Base-by-base conservation (phyloP, 179 eudicot species). In the Kewa caespitosa region DNA sequence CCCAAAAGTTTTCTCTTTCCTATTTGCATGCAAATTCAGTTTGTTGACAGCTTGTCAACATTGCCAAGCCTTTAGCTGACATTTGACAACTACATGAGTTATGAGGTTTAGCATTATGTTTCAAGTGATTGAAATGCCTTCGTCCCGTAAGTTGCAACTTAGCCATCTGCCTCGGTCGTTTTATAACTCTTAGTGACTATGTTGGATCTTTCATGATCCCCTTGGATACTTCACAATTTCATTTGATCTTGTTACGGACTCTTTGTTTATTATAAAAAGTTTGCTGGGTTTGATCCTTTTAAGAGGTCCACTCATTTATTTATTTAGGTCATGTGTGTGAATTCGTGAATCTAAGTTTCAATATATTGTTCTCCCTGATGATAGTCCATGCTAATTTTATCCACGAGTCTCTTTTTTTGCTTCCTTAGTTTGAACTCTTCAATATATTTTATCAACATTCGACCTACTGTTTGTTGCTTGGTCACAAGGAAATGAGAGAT, bases 211-310 rank as follows among this genome's bases (percentile, higher is more conserved):
- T 55, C 0, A 27, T 78, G 25, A 23, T 42, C 57, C 54, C 64
- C 6, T 18, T 55, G n/a, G n/a, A n/a, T n/a, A n/a, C n/a, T n/a
- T n/a, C n/a, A n/a, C n/a, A n/a, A n/a, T n/a, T n/a, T 39, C 15
- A 57, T 30, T 25, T 42, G 14, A 42, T 74, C 25, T 3, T 41
- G 5, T 74, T 66, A 20, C 39, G 31, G 38, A 38, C n/a, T 46
- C 22, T 59, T 57, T 54, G n/a, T 60, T 79, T 18, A 30, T 43
- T 70, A 43, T 67, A 68, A 80, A 46, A 86, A 94, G 97, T 94
- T 94, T 86, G 97, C 98, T 73, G 97, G 98, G 76, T 94, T 94
- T 81, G 98, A 94, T 81, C 98, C 98, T 76, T 94, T 94, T 74
- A 92, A 92, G 84, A 92, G 94, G 85, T 94, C 98, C 54, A 88